These are phyloP conservation scores for Chenopodium formosanum DNA, from an alignment of 148 eudicot genomes.

Conservation along the genomic window DNA sequence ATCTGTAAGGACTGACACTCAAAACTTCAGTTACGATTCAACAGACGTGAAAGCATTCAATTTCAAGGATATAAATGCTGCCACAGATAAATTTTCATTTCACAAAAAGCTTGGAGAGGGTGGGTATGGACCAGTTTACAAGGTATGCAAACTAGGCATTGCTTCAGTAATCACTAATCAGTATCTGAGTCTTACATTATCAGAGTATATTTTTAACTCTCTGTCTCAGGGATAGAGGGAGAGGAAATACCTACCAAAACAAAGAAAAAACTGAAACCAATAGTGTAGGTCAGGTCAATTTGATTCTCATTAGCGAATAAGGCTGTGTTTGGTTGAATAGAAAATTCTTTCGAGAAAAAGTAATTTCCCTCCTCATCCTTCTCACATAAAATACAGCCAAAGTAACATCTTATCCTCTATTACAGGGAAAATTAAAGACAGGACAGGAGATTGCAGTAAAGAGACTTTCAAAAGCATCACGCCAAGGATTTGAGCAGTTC, in stretches of 20 bases:
- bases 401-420: slow-evolving; percentile 1
- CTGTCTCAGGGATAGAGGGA: background rate
- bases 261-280: too few species aligned
- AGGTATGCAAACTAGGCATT: slow-evolving; percentile 26
- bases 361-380: background rate
- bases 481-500: slow-evolving; percentile 44
- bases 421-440: slow-evolving; percentile 34
- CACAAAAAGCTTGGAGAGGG: slow-evolving; percentile 45
- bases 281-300: background rate
- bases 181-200: background rate
- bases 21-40: background rate
- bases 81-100: slow-evolving; percentile 34
- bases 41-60: slow-evolving; percentile 32
- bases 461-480: slow-evolving; percentile 40
- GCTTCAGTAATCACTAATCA: too few species aligned
- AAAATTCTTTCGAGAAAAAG: background rate
- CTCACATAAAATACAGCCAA: background rate
- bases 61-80: slow-evolving; percentile 26
- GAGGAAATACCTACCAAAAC: background rate
- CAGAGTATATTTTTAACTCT: background rate
- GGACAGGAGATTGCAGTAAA: slow-evolving; percentile 48
- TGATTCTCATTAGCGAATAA: too few species aligned
- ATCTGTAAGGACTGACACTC: background rate
- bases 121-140: slow-evolving; percentile 49
- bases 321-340: background rate